A percentile compares a stretch with the other conserved stretches of the same genome.
These are phyloP conservation scores for Suillus occidentalis DNA, from an alignment of 768 basidiomycete species.

Conservation along the genomic window DNA sequence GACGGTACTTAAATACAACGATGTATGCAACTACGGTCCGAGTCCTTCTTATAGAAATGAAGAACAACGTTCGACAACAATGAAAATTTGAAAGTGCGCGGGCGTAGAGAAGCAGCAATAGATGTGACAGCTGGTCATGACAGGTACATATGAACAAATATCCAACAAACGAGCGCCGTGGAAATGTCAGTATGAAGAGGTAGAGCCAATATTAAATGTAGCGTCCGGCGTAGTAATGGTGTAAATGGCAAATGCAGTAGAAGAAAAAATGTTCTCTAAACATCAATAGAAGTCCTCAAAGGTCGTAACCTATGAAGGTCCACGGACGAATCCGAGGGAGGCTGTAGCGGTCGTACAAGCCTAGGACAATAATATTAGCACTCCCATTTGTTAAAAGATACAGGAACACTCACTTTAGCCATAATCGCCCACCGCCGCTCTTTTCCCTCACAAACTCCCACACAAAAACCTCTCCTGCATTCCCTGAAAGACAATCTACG, in stretches of 20 bases:
- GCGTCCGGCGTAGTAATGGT: not conserved
- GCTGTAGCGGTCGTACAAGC: slow-evolving; percentile 1
- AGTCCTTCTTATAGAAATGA: not conserved
- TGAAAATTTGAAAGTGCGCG: not conserved
- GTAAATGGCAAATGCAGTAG: not conserved
- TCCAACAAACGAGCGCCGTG: not conserved
- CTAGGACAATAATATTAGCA: not conserved
- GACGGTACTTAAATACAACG: too few relatives aligned
- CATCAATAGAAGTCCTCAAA: not conserved
- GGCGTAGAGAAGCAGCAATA: not conserved
- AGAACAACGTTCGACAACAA: not conserved
- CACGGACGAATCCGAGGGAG: not conserved
- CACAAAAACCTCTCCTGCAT: slow-evolving; percentile 34
- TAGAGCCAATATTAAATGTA: not conserved
- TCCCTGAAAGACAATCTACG: slow-evolving; percentile 49
- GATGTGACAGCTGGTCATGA: not conserved
- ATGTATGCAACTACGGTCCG: not conserved
- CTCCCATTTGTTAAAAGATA: not conserved
- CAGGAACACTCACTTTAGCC: slow-evolving; percentile 54
- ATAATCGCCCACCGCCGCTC: slow-evolving; percentile 56
- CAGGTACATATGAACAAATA: not conserved
- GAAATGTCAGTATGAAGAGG: not conserved
- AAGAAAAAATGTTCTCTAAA: not conserved
- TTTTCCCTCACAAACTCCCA: slow-evolving; percentile 67
- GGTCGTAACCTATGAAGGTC: slow-evolving; percentile 3